These are phyloP conservation scores for Fistulinella cinereoalba DNA, from an alignment of 1,284 basidiomycete species.

Conservation along the genomic window DNA sequence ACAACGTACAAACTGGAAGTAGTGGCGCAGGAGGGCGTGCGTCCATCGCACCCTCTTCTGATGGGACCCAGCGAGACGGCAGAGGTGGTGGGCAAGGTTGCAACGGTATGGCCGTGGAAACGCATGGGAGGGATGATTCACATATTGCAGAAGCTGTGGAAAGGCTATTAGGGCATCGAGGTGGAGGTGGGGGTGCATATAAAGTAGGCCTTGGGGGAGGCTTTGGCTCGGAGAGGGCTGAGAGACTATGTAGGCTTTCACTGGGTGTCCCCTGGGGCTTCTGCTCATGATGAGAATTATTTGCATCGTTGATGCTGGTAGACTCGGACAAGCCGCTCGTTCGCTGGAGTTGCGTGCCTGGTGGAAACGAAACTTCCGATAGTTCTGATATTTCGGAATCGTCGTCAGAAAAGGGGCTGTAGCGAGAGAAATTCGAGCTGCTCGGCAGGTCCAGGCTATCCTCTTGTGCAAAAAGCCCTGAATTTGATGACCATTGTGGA, in stretches of 20 bases:
- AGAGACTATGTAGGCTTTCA: constrained; percentile 15
- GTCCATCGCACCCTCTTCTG: too few relatives aligned
- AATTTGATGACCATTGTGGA: constrained; percentile 9
- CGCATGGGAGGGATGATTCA: not conserved
- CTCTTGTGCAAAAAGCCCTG: constrained; percentile 20
- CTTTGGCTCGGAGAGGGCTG: constrained; percentile 16
- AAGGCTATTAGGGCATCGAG: constrained; percentile 11
- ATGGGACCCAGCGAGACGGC: too few relatives aligned
- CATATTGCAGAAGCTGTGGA: not conserved
- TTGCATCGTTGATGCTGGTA: not conserved
- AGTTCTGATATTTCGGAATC: constrained; percentile 30
- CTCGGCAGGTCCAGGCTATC: too few relatives aligned
- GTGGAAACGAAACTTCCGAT: constrained; percentile 14
- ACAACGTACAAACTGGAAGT: too few relatives aligned
- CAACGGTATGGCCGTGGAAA: constrained; percentile 9
- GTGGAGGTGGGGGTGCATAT: constrained; percentile 20
- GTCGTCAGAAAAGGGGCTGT: constrained; percentile 32
- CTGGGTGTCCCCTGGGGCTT: constrained; percentile 22
- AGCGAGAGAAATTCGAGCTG: constrained; percentile 22
- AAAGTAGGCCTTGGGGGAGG: too few relatives aligned
- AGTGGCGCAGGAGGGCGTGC: too few relatives aligned
- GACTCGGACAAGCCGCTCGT: constrained; percentile 3
- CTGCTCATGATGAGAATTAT: constrained; percentile 4
- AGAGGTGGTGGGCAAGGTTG: too few relatives aligned
- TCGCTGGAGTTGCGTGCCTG: constrained; percentile 4